Evolutionary conservation across 2,329 filamentous ascomycete genomes (phyloP).

Genomic region (Phialocephala sp.): DNA sequence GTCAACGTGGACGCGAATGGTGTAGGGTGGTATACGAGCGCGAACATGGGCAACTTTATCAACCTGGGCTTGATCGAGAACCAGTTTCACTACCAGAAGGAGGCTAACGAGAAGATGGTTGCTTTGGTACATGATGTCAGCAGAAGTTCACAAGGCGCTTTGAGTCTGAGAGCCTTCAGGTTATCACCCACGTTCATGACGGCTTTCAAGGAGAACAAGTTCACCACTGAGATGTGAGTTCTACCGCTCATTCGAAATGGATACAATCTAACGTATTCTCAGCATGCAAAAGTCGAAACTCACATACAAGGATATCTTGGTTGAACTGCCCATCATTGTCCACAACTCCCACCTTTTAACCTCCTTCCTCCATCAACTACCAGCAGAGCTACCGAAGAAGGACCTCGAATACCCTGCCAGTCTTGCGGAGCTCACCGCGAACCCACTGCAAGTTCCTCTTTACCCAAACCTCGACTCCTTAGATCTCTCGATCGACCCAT

Average conservation of each 20-base stretch:
- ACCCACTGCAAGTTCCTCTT: slow-evolving; percentile 68
- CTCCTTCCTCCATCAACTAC: slow-evolving; percentile 91
- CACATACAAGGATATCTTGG: slow-evolving; percentile 89
- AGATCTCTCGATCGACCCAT: slow-evolving; percentile 93
- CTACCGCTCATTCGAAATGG: neutral
- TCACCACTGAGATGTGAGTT: slow-evolving; percentile 89
- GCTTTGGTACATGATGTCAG: slow-evolving; percentile 94
- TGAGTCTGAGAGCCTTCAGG: slow-evolving; percentile 90
- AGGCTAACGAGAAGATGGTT: slow-evolving; percentile 82
- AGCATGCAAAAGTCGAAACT: slow-evolving; percentile 95
- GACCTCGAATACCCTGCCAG: slow-evolving; percentile 79
- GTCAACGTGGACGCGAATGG: slow-evolving; percentile 99
- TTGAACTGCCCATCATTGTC: slow-evolving; percentile 86
- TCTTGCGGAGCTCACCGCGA: slow-evolving; percentile 75
- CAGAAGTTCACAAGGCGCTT: slow-evolving; percentile 88
- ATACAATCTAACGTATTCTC: slow-evolving; percentile 21
- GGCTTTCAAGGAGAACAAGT: slow-evolving; percentile 94
- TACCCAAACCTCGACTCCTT: slow-evolving; percentile 86
- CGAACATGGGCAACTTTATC: slow-evolving; percentile 98
- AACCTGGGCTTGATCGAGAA: slow-evolving; percentile 97
- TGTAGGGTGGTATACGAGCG: slow-evolving; percentile 98
- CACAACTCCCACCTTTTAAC: slow-evolving; percentile 98
- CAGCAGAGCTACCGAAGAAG: slow-evolving; percentile 66
- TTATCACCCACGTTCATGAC: slow-evolving; percentile 87
- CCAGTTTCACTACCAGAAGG: slow-evolving; percentile 95